Conservation (phyloP, 2,329 filamentous ascomycete genomes). For the Metarhizium anisopliae region DNA sequence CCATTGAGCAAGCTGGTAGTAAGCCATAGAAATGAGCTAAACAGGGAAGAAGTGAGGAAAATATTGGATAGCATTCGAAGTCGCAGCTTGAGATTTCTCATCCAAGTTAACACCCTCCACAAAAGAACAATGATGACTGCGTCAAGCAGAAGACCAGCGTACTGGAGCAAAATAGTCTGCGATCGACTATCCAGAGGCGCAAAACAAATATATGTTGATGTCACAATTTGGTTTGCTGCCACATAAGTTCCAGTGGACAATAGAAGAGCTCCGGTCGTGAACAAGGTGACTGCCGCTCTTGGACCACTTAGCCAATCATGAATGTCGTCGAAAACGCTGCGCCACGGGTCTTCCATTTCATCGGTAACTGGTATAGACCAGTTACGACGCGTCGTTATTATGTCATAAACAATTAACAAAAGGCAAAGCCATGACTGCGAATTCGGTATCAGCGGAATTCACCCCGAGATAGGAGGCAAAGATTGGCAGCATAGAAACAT, state of each 20-base stretch:
- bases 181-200: conserved; percentile 28
- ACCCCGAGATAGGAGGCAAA: not conserved
- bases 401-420: conserved; percentile 35
- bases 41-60: conserved; percentile 30
- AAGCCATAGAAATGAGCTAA: conserved; percentile 28
- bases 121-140: conserved; percentile 34
- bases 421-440: conserved; percentile 37
- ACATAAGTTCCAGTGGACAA: conserved; percentile 35
- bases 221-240: conserved; percentile 25
- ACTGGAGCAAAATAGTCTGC: conserved; percentile 31
- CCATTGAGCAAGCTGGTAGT: conserved; percentile 20
- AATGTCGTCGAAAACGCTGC: conserved; percentile 38
- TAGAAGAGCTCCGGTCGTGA: conserved; percentile 26
- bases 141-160: conserved; percentile 36
- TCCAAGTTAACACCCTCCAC: conserved; percentile 45
- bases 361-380: conserved; percentile 21
- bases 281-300: conserved; percentile 23
- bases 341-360: conserved; percentile 38
- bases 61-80: conserved; percentile 36
- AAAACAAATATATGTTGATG: conserved; percentile 46
- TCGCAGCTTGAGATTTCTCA: conserved; percentile 36
- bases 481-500: not conserved
- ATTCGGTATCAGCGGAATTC: not conserved
- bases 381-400: conserved; percentile 26
- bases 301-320: conserved; percentile 36